Evolutionary conservation across 2,329 filamentous ascomycete genomes (phyloP).

Genomic region (Neoarthrinium moseri): DNA sequence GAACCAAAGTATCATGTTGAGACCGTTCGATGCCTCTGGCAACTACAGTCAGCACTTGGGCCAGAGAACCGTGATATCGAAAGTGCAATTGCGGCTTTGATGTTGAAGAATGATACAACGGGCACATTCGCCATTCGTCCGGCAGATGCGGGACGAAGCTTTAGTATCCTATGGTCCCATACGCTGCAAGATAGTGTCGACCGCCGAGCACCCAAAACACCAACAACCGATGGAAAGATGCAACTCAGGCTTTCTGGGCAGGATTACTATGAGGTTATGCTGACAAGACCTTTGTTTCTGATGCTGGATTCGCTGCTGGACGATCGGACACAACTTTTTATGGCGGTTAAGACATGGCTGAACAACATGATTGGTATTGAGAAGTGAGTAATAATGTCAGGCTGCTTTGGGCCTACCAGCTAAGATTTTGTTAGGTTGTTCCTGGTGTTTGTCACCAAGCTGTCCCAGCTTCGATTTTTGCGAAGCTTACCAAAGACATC

Average conservation of each 20-base stretch:
- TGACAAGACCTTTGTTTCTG: slow-evolving; percentile 78
- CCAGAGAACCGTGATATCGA: slow-evolving; percentile 72
- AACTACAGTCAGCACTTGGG: slow-evolving; percentile 73
- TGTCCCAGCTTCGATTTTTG: slow-evolving; percentile 55
- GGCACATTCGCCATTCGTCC: slow-evolving; percentile 46
- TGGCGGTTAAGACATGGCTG: slow-evolving; percentile 79
- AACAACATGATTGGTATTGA: slow-evolving; percentile 64
- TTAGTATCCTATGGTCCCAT: slow-evolving; percentile 81
- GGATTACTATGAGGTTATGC: slow-evolving; percentile 68
- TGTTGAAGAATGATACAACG: slow-evolving; percentile 54
- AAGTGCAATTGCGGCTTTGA: slow-evolving; percentile 69
- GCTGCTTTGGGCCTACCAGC: too few species aligned
- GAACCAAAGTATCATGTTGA: slow-evolving; percentile 94
- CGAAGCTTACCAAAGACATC: slow-evolving; percentile 25
- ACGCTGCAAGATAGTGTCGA: slow-evolving; percentile 61
- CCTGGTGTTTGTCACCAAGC: slow-evolving; percentile 57
- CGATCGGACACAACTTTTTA: slow-evolving; percentile 70
- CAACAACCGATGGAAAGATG: slow-evolving; percentile 28
- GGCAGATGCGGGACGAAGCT: slow-evolving; percentile 66
- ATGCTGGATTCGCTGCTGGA: slow-evolving; percentile 77
- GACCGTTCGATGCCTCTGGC: slow-evolving; percentile 81
- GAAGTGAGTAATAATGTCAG: slow-evolving; percentile 45
- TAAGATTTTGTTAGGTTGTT: slow-evolving; percentile 49
- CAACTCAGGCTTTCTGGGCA: slow-evolving; percentile 48
- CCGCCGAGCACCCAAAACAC: slow-evolving; percentile 38